Evolutionary conservation across 345 rosid genomes (phyloP).

Genomic region (Aquilaria sinensis): DNA sequence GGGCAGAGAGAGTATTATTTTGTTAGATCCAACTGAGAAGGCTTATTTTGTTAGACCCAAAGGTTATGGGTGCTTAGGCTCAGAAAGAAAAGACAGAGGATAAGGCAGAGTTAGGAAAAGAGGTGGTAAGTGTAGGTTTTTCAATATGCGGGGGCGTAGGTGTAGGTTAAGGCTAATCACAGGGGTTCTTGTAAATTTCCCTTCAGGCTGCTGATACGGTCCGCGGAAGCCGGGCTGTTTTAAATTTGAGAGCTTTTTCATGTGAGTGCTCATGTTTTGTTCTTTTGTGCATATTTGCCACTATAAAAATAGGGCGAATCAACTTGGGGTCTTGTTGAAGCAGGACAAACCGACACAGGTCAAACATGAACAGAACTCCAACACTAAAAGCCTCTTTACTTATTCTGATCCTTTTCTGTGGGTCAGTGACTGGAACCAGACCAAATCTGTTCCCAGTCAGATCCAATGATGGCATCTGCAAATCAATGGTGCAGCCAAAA

Average conservation of each 20-base stretch:
- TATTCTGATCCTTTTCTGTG: conserved; percentile 19
- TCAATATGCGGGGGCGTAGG: too few relatives aligned
- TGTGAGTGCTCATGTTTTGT: conserved; percentile 1
- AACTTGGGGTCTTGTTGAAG: conserved; percentile 12
- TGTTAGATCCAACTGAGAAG: too few relatives aligned
- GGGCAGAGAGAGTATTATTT: too few relatives aligned
- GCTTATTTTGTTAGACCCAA: too few relatives aligned
- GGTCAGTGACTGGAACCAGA: conserved; percentile 17
- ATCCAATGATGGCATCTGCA: conserved; percentile 21
- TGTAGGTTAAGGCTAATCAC: too few relatives aligned
- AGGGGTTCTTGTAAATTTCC: too few relatives aligned
- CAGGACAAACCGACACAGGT: not conserved
- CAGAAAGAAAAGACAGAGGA: too few relatives aligned
- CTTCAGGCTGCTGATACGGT: not conserved
- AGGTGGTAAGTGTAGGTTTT: too few relatives aligned
- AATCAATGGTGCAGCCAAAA: conserved; percentile 19
- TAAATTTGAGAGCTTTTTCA: not conserved
- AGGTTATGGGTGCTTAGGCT: too few relatives aligned
- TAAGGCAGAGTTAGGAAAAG: too few relatives aligned
- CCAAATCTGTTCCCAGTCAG: not conserved
- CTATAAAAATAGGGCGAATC: conserved; percentile 12
- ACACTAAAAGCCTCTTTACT: conserved; percentile 6
- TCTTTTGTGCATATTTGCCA: conserved; percentile 2
- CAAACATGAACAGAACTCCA: conserved; percentile 11
- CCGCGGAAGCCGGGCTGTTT: not conserved